Conservation (phyloP, 495 filamentous ascomycete genomes). For the Polyplosphaeria fusca region DNA sequence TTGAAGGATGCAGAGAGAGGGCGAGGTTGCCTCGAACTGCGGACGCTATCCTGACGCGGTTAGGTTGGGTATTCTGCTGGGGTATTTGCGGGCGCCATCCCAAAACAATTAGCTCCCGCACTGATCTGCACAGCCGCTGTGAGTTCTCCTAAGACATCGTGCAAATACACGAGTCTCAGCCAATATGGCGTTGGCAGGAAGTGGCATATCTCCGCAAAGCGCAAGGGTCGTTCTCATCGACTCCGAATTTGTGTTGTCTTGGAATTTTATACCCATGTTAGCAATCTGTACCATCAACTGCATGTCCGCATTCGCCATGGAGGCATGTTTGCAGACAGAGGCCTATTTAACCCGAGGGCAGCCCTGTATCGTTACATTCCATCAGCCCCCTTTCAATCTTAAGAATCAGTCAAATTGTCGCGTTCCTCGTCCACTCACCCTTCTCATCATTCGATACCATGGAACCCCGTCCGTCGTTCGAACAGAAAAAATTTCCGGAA, state of each 20-base stretch:
- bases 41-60: slow-evolving; percentile 1
- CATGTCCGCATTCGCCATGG: background rate
- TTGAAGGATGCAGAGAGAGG: background rate
- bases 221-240: background rate
- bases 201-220: slow-evolving; percentile 2
- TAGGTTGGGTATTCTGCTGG: too few relatives aligned
- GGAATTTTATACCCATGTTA: too few relatives aligned
- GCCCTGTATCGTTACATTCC: background rate
- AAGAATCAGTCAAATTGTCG: background rate
- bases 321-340: background rate
- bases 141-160: background rate
- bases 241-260: background rate
- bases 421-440: background rate
- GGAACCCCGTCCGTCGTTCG: background rate
- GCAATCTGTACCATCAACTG: too few relatives aligned
- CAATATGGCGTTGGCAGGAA: background rate
- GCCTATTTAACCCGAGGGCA: background rate
- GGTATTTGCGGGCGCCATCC: background rate
- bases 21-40: background rate
- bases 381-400: background rate
- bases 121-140: background rate
- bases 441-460: background rate
- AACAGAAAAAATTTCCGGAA: background rate
- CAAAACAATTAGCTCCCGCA: slow-evolving; percentile 3
- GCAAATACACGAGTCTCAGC: background rate